A percentile compares a stretch with the other conserved stretches of the same genome.
phyloP scores from a whole-genome alignment of 139 green algal genomes.

The Astrephomene gubernaculifera region DNA sequence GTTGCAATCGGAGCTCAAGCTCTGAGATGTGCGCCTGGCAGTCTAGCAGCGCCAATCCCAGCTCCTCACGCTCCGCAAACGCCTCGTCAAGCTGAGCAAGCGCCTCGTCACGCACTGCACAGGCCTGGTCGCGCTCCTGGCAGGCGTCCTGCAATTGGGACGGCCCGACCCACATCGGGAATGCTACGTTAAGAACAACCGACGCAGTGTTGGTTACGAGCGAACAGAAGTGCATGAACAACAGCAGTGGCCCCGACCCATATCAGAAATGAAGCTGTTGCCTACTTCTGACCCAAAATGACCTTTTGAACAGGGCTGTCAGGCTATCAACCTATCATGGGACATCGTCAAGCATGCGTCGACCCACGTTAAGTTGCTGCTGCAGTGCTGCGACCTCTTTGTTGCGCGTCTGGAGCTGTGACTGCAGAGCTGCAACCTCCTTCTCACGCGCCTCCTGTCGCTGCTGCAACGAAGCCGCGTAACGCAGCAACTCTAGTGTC shows the following conservation, averaged over 20 bases:
- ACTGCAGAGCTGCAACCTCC: background rate
- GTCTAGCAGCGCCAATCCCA: background rate
- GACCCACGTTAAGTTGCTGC: conserved; percentile 26
- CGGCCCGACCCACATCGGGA: background rate
- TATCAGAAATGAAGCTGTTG: too few species aligned
- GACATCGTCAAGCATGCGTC: too few species aligned
- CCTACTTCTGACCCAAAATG: conserved; percentile 1
- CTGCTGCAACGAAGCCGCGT: background rate
- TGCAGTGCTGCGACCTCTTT: background rate
- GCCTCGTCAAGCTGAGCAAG: too few species aligned
- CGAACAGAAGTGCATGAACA: background rate
- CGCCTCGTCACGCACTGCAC: background rate
- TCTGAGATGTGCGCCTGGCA: background rate
- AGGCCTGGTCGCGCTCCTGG: background rate
- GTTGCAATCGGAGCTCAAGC: conserved; percentile 3
- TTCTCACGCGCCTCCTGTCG: background rate
- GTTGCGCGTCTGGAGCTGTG: background rate
- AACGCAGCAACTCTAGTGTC: background rate
- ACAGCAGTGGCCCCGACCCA: background rate
- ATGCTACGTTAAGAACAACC: background rate
- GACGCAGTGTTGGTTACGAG: background rate
- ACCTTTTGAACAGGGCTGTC: background rate
- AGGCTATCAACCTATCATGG: too few species aligned
- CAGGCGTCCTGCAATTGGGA: background rate
- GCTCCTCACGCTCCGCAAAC: background rate